These are phyloP conservation scores for Cubamyces lactineus DNA, from an alignment of 768 basidiomycete species.

Conservation along the genomic window DNA sequence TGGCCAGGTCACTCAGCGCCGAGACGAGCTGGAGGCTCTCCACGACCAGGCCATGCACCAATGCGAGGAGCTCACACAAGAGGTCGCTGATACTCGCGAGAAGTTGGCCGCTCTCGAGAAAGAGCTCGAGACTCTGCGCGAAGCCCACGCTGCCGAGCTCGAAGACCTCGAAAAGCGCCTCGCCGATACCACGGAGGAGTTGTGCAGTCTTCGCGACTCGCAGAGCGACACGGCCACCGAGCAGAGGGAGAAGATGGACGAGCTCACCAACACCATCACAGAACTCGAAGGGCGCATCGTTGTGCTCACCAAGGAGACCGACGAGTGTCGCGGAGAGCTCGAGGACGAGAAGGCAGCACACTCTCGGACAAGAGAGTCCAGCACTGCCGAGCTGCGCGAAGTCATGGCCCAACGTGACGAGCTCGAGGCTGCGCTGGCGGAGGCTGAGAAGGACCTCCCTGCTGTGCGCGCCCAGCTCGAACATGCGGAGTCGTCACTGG, in stretches of 20 bases:
- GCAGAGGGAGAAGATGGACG: conserved; percentile 22
- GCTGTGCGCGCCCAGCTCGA: conserved; percentile 46
- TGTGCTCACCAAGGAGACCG: conserved; percentile 41
- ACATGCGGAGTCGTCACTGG: conserved; percentile 40
- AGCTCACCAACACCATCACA: conserved; percentile 17
- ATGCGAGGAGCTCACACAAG: background rate
- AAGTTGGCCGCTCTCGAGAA: conserved; percentile 15
- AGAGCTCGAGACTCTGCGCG: conserved; percentile 16
- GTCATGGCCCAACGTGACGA: conserved; percentile 21
- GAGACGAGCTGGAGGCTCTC: conserved; percentile 20
- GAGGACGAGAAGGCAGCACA: conserved; percentile 26
- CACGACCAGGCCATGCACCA: conserved; percentile 15
- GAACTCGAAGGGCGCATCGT: conserved; percentile 43
- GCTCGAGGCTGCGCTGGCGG: conserved; percentile 18
- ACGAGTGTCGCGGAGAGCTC: conserved; percentile 22
- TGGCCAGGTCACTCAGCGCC: background rate
- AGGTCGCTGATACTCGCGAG: conserved; percentile 4
- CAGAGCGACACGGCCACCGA: conserved; percentile 23
- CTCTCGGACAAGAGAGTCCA: conserved; percentile 16
- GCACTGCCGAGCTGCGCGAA: conserved; percentile 29
- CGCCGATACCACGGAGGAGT: conserved; percentile 22
- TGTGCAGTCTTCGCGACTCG: conserved; percentile 18
- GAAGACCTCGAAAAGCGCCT: conserved; percentile 28
- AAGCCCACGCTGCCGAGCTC: conserved; percentile 24
- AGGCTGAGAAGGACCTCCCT: conserved; percentile 29